These are phyloP conservation scores for Nothomitra cinnamomea DNA, from an alignment of 2,329 filamentous ascomycete species.

Conservation along the genomic window DNA sequence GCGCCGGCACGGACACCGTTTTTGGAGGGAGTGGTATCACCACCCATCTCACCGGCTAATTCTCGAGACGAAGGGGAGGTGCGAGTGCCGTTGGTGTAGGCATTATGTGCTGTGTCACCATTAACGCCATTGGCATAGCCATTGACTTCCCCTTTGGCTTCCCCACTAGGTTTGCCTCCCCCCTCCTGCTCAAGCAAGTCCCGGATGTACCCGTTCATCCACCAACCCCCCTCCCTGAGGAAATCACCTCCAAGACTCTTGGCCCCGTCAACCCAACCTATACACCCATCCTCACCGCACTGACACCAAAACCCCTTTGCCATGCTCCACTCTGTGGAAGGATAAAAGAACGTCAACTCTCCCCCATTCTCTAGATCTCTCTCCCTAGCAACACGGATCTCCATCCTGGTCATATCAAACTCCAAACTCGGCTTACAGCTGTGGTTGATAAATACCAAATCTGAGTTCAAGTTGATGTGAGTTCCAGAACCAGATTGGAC, in stretches of 20 bases:
- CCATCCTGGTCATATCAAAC: constrained; percentile 40
- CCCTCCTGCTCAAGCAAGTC: constrained; percentile 32
- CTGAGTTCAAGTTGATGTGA: constrained; percentile 47
- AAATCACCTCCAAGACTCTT: constrained; percentile 37
- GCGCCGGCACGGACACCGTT: neutral
- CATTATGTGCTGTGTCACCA: neutral
- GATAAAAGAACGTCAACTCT: constrained; percentile 48
- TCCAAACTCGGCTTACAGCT: constrained; percentile 49
- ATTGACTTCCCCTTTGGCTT: neutral
- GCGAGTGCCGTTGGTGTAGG: constrained; percentile 16
- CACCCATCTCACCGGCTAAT: constrained; percentile 43
- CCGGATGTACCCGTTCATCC: constrained; percentile 44
- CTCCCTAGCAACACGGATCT: constrained; percentile 36
- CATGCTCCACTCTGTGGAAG: constrained; percentile 60
- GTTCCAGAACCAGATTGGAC: constrained; percentile 39
- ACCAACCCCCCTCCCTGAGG: constrained; percentile 33
- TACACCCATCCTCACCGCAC: constrained; percentile 38
- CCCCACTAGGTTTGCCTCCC: neutral
- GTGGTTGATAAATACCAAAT: constrained; percentile 51
- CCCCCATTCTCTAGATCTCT: constrained; percentile 20
- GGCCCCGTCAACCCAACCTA: constrained; percentile 45
- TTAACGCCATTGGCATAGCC: neutral
- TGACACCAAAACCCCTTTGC: constrained; percentile 52
- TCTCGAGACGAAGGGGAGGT: constrained; percentile 31
- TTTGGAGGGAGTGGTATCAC: constrained; percentile 29